Evolutionary conservation across 164 flowering plant genomes (phyloP).

Genomic region (Vitis labrusca): DNA sequence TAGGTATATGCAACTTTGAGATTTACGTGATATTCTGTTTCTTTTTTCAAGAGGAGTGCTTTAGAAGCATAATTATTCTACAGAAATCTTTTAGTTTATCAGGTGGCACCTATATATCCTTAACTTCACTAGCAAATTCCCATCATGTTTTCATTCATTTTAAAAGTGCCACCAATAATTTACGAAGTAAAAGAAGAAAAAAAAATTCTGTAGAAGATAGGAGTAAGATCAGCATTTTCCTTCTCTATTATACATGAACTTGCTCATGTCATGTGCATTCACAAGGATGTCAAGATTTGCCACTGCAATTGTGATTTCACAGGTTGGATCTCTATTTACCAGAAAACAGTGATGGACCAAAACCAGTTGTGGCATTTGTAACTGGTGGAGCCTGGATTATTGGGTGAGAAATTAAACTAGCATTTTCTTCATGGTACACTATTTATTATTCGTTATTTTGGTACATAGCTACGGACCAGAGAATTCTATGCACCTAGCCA

Average conservation of each 20-base stretch:
- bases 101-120: no score
- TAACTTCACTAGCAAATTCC: no score
- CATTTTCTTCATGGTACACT: background rate
- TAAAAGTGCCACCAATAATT: no score
- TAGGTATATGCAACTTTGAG: conserved; percentile 40
- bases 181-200: no score
- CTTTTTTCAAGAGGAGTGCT: background rate
- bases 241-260: background rate
- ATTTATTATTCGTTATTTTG: background rate
- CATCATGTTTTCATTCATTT: no score
- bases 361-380: conserved; percentile 93
- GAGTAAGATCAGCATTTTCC: background rate
- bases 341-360: conserved; percentile 42
- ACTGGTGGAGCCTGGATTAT: conserved; percentile 99
- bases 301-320: conserved; percentile 21
- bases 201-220: no score
- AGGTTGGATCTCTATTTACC: conserved; percentile 94
- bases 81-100: no score
- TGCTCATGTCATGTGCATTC: background rate
- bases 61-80: no score
- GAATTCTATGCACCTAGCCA: no score
- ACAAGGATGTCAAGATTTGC: background rate
- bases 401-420: conserved; percentile 56
- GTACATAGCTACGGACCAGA: no score
- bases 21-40: background rate